A percentile compares a stretch with the other conserved stretches of the same genome.
Conservation (phyloP, 2,329 filamentous ascomycete species). For the Leptographium flavum region DNA sequence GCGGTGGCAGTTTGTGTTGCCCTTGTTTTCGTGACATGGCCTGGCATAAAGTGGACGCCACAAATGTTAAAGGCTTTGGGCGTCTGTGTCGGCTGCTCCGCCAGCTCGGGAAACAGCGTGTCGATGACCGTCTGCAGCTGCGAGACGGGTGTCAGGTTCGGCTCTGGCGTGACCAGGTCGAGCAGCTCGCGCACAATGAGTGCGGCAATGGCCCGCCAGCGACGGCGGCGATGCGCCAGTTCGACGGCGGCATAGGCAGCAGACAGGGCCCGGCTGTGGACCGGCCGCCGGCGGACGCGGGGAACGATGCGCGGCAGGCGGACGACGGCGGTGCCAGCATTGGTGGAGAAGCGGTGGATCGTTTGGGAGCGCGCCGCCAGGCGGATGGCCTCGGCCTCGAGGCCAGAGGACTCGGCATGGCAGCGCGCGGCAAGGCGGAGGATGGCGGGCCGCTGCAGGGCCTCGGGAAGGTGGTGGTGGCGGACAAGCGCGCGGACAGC, state of each 20-base stretch:
- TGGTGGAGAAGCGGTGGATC: conserved; percentile 31
- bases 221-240: conserved; percentile 17
- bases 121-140: conserved; percentile 31
- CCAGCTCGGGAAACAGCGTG: conserved; percentile 33
- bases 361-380: conserved; percentile 35
- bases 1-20: no score
- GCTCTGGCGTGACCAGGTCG: conserved; percentile 34
- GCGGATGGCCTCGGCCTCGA: conserved; percentile 37
- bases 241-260: conserved; percentile 11
- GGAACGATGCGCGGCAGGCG: conserved; percentile 23
- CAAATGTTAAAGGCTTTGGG: conserved; percentile 28
- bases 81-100: background rate
- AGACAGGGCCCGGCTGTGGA: conserved; percentile 8
- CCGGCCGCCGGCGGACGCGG: background rate
- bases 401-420: conserved; percentile 24
- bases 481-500: conserved; percentile 56
- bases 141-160: conserved; percentile 24
- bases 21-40: conserved; percentile 25
- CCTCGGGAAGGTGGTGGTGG: conserved; percentile 47
- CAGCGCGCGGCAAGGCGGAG: conserved; percentile 43
- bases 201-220: conserved; percentile 29
- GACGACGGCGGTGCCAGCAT: conserved; percentile 31
- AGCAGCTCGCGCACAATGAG: conserved; percentile 33
- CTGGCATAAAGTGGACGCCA: conserved; percentile 31
- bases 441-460: conserved; percentile 52